Conservation (phyloP, 495 filamentous ascomycete genomes). For the Tetracladium setigerum region DNA sequence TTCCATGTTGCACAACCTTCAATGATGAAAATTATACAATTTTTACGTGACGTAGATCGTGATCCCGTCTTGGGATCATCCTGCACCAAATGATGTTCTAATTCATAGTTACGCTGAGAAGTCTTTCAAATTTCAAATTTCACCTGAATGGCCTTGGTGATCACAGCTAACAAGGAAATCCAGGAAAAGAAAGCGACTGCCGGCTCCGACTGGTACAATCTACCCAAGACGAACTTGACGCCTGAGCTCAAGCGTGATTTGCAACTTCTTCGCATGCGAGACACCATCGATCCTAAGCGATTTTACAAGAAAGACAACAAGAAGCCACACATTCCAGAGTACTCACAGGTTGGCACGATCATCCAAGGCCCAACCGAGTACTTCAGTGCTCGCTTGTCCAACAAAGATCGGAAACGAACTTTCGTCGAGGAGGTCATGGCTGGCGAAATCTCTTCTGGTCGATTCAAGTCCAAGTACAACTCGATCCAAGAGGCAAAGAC, state of each 20-base stretch:
- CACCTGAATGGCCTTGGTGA: slow-evolving; percentile 17
- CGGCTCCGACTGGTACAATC: slow-evolving; percentile 70
- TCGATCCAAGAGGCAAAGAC: slow-evolving; percentile 59
- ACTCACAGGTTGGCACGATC: slow-evolving; percentile 81
- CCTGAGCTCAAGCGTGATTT: slow-evolving; percentile 80
- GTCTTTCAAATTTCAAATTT: slow-evolving; percentile 8
- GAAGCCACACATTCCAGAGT: slow-evolving; percentile 63
- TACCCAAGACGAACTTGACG: slow-evolving; percentile 76
- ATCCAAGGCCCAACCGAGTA: slow-evolving; percentile 87
- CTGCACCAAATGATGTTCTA: slow-evolving; percentile 54
- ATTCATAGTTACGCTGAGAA: slow-evolving; percentile 99
- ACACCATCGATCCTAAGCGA: slow-evolving; percentile 79
- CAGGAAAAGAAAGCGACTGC: slow-evolving; percentile 37
- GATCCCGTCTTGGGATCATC: slow-evolving; percentile 70
- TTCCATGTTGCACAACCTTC: slow-evolving; percentile 19
- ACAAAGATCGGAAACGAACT: slow-evolving; percentile 81
- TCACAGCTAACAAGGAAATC: slow-evolving; percentile 20
- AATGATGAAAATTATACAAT: slow-evolving; percentile 65
- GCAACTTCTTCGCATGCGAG: slow-evolving; percentile 79
- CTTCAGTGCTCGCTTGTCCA: slow-evolving; percentile 66
- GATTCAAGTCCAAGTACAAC: slow-evolving; percentile 64
- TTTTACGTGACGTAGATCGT: slow-evolving; percentile 55
- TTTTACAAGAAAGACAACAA: slow-evolving; percentile 72
- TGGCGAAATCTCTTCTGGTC: slow-evolving; percentile 46
- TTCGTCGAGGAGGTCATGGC: slow-evolving; percentile 85